These are phyloP conservation scores for Irpex lacteus DNA, from an alignment of 1,284 basidiomycete species.

Conservation along the genomic window DNA sequence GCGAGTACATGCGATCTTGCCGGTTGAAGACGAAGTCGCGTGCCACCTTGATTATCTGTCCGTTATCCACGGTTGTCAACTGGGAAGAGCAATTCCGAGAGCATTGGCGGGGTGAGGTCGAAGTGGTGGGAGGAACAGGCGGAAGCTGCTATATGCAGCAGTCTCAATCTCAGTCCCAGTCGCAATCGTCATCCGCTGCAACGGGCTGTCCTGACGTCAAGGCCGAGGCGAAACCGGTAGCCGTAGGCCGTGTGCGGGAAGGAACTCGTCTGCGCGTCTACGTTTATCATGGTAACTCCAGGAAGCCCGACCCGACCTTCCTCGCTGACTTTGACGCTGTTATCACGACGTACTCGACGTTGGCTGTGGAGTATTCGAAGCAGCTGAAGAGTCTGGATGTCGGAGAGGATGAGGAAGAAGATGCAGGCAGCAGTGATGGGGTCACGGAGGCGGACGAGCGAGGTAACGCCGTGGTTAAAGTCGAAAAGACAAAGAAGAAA, in stretches of 20 bases:
- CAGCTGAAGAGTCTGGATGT: slow-evolving; percentile 66
- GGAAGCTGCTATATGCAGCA: slow-evolving; percentile 5
- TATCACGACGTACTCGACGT: slow-evolving; percentile 95
- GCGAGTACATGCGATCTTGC: slow-evolving; percentile 64
- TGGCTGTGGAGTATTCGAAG: slow-evolving; percentile 94
- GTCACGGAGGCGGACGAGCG: slow-evolving; percentile 65
- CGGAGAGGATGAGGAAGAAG: slow-evolving; percentile 66
- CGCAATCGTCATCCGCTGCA: slow-evolving; percentile 23
- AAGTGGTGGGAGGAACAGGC: slow-evolving; percentile 68
- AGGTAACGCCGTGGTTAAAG: slow-evolving; percentile 58
- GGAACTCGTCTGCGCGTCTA: slow-evolving; percentile 78
- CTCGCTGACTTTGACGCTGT: slow-evolving; percentile 95
- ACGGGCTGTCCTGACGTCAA: slow-evolving; percentile 32
- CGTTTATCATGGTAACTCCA: slow-evolving; percentile 92
- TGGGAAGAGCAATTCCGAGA: slow-evolving; percentile 99
- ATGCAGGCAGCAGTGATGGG: slow-evolving; percentile 62
- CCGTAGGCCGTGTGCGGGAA: slow-evolving; percentile 33
- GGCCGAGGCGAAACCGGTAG: slow-evolving; percentile 31
- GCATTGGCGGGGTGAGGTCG: slow-evolving; percentile 87
- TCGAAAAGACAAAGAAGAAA: slow-evolving; percentile 63
- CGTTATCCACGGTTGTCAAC: slow-evolving; percentile 94
- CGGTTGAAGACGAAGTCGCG: slow-evolving; percentile 80
- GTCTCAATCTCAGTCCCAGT: slow-evolving; percentile 9
- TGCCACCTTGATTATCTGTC: slow-evolving; percentile 95
- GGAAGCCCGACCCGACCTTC: slow-evolving; percentile 82